phyloP scores from a whole-genome alignment of 768 basidiomycete genomes.

The Phaeotremella fagi region DNA sequence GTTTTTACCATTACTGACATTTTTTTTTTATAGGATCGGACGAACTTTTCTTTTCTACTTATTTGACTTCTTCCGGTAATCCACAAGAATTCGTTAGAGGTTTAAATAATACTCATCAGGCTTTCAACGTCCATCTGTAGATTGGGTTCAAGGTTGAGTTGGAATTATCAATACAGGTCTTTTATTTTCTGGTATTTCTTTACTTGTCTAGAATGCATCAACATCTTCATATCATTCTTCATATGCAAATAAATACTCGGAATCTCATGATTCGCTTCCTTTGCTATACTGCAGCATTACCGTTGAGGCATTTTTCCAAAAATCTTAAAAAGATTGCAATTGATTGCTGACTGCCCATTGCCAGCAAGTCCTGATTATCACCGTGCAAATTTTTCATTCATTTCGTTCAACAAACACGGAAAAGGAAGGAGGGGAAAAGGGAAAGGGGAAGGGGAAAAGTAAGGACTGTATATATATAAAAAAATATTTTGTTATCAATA shows the following conservation, averaged over 20 bases:
- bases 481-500: not conserved
- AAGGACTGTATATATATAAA: too few species aligned
- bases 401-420: not conserved
- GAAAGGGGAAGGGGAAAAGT: not conserved
- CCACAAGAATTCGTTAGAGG: slow-evolving; percentile 64
- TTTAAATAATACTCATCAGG: slow-evolving; percentile 13
- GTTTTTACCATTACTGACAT: not conserved
- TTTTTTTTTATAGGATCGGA: slow-evolving; percentile 51
- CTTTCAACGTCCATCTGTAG: slow-evolving; percentile 3
- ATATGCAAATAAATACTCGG: too few species aligned
- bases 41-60: slow-evolving; percentile 72
- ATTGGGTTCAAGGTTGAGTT: too few species aligned
- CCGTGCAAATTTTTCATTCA: not conserved
- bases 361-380: not conserved
- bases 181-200: too few species aligned
- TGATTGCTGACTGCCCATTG: not conserved
- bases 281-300: too few species aligned
- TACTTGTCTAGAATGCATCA: too few species aligned
- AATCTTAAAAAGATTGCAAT: too few species aligned
- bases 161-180: too few species aligned
- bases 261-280: too few species aligned
- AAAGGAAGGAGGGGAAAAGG: not conserved
- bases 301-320: too few species aligned
- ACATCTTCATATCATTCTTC: too few species aligned
- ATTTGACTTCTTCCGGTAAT: slow-evolving; percentile 71